Evolutionary conservation across 1,284 basidiomycete genomes (phyloP).

Genomic region (Tilletia caries): DNA sequence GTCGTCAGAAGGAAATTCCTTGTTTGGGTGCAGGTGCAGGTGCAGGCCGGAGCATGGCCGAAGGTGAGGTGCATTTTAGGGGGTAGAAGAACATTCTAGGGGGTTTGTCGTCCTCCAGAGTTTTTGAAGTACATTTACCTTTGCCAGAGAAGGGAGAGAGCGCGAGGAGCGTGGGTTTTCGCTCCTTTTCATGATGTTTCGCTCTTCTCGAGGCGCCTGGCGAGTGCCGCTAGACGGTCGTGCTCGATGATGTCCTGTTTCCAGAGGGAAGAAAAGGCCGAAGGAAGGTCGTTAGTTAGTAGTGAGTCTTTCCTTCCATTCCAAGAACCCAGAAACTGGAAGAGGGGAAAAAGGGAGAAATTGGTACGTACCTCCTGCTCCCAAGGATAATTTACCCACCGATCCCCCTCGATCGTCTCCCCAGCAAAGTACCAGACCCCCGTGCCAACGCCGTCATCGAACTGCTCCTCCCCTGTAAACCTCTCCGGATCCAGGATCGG

Average conservation of each 20-base stretch:
- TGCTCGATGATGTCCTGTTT: conserved; percentile 48
- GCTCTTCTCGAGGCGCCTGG: conserved; percentile 12
- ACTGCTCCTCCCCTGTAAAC: conserved; percentile 25
- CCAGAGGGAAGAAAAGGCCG: not conserved
- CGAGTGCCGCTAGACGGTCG: conserved; percentile 51
- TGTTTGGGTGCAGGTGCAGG: too few species aligned
- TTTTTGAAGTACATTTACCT: too few species aligned
- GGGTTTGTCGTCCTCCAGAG: too few species aligned
- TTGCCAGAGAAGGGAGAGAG: too few species aligned
- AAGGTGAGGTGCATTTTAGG: not conserved
- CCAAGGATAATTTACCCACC: conserved; percentile 54
- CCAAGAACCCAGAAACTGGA: not conserved
- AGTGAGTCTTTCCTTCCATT: too few species aligned
- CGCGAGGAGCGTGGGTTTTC: too few species aligned
- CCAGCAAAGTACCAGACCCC: conserved; percentile 51
- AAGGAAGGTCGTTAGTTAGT: too few species aligned
- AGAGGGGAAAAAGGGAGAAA: conserved; percentile 8
- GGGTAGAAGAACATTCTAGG: too few species aligned
- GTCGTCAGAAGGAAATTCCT: too few species aligned
- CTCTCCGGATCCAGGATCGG: conserved; percentile 37
- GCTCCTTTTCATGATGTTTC: too few species aligned
- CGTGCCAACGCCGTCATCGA: conserved; percentile 41
- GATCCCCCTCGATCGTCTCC: conserved; percentile 46
- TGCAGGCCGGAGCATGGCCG: too few species aligned
- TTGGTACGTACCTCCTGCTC: conserved; percentile 35